These are phyloP conservation scores for Neurospora sp. DNA, from an alignment of 495 filamentous ascomycete species.

Conservation along the genomic window DNA sequence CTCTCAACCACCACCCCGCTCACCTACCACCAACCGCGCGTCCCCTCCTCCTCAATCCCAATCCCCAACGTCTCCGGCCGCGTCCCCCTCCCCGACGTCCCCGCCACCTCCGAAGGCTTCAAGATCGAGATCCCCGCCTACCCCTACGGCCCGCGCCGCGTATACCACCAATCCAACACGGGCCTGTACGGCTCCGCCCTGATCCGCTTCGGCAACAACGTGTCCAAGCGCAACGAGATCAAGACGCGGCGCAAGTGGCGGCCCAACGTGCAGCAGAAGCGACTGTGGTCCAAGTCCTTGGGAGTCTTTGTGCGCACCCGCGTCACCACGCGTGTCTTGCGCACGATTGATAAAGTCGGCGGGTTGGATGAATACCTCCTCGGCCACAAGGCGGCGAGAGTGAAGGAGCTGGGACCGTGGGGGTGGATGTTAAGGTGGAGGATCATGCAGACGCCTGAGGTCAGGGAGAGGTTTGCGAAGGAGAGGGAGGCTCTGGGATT, in stretches of 20 bases:
- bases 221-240: constrained; percentile 62
- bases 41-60: constrained; percentile 29
- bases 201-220: constrained; percentile 88
- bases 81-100: constrained; percentile 30
- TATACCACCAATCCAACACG: constrained; percentile 80
- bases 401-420: constrained; percentile 75
- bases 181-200: constrained; percentile 72
- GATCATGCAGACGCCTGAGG: constrained; percentile 49
- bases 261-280: constrained; percentile 75
- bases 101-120: constrained; percentile 25
- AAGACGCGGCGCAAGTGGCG: constrained; percentile 83
- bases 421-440: constrained; percentile 68
- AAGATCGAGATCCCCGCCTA: constrained; percentile 53
- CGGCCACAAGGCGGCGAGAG: constrained; percentile 56
- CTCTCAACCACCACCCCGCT: constrained; percentile 1
- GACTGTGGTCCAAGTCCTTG: constrained; percentile 60
- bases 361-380: constrained; percentile 87
- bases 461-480: constrained; percentile 47
- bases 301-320: constrained; percentile 56
- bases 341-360: constrained; percentile 79
- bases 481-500: constrained; percentile 34
- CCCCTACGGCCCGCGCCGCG: constrained; percentile 66
- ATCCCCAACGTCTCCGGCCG: constrained; percentile 29
- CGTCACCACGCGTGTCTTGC: constrained; percentile 64
- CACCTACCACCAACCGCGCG: constrained; percentile 12